A percentile compares a stretch with the other conserved stretches of the same genome.
These are phyloP conservation scores for Cyclocybe aegerita DNA, from an alignment of 768 basidiomycete genomes.

Conservation along the genomic window DNA sequence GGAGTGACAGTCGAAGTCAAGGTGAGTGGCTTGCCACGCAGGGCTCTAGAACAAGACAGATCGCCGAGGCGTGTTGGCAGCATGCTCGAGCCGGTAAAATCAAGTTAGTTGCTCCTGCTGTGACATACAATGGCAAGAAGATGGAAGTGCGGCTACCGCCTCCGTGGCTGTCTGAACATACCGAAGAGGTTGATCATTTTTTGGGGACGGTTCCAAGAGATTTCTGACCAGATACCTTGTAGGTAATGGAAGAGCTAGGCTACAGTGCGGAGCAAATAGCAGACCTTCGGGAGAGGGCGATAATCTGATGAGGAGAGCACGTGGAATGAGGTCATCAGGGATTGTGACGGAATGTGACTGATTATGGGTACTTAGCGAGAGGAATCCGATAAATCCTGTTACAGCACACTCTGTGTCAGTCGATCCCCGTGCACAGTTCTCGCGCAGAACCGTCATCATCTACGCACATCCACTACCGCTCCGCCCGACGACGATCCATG, in stretches of 20 bases:
- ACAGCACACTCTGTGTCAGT: constrained; percentile 3
- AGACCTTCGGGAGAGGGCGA: constrained; percentile 38
- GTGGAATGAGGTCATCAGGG: constrained; percentile 19
- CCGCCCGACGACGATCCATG: constrained; percentile 11
- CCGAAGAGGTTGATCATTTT: constrained; percentile 54
- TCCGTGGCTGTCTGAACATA: constrained; percentile 87
- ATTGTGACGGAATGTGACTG: constrained; percentile 23
- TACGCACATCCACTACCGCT: neutral
- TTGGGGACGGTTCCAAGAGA: neutral
- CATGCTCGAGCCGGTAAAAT: constrained; percentile 77
- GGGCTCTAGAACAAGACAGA: too few relatives aligned
- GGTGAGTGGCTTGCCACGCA: constrained; percentile 37
- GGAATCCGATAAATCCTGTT: constrained; percentile 10
- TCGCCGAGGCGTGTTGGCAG: constrained; percentile 24
- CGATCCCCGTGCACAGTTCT: too few relatives aligned
- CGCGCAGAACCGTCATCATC: too few relatives aligned
- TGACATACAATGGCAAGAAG: constrained; percentile 76
- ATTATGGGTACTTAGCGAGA: constrained; percentile 20
- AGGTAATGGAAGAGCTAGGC: constrained; percentile 43
- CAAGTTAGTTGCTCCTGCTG: constrained; percentile 79
- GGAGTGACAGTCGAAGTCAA: constrained; percentile 75
- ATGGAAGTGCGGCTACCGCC: constrained; percentile 77
- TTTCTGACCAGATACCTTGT: constrained; percentile 8
- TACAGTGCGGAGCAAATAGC: constrained; percentile 37
- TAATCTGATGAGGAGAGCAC: constrained; percentile 25